Percentiles rank a stretch among this genome's conserved stretches.
Conservation (phyloP, 768 basidiomycete species). For the Mycena metata region DNA sequence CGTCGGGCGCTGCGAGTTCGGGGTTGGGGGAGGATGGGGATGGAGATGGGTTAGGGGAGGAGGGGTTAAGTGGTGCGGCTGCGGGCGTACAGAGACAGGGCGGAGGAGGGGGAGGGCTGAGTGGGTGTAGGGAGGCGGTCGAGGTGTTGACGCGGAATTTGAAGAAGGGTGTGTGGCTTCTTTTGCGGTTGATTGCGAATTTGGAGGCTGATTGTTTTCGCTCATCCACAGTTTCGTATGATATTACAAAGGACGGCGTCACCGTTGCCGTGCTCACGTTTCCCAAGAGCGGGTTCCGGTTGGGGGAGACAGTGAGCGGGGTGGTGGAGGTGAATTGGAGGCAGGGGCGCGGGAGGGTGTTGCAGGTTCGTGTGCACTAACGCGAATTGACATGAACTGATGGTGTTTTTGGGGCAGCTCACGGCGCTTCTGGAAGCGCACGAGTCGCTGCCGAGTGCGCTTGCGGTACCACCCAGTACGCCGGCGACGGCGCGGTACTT, state of each 20-base stretch:
- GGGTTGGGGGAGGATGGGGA: not conserved
- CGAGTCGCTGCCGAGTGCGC: slow-evolving; percentile 79
- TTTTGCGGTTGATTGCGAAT: not conserved
- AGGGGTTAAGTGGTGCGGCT: slow-evolving; percentile 40
- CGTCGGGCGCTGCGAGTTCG: slow-evolving; percentile 42
- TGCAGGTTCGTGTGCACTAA: slow-evolving; percentile 73
- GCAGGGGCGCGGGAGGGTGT: slow-evolving; percentile 76
- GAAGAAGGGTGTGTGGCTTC: slow-evolving; percentile 76
- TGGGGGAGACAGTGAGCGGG: slow-evolving; percentile 93
- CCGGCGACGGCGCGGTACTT: slow-evolving; percentile 59
- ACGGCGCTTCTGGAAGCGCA: slow-evolving; percentile 92
- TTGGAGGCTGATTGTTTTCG: slow-evolving; percentile 4
- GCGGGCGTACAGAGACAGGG: slow-evolving; percentile 51
- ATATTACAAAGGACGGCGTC: slow-evolving; percentile 93
- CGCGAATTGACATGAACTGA: not conserved
- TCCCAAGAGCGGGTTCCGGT: slow-evolving; percentile 89
- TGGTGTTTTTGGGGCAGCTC: slow-evolving; percentile 60
- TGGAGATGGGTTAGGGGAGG: not conserved
- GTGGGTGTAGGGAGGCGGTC: slow-evolving; percentile 85
- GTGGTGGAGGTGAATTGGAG: slow-evolving; percentile 89
- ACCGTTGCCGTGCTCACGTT: slow-evolving; percentile 93
- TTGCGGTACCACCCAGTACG: slow-evolving; percentile 59
- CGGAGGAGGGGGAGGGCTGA: slow-evolving; percentile 60
- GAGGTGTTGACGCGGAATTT: slow-evolving; percentile 92
- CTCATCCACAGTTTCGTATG: slow-evolving; percentile 80